Base-by-base conservation (phyloP, 2,329 filamentous ascomycete species). In the Biscogniauxia mediterranea region DNA sequence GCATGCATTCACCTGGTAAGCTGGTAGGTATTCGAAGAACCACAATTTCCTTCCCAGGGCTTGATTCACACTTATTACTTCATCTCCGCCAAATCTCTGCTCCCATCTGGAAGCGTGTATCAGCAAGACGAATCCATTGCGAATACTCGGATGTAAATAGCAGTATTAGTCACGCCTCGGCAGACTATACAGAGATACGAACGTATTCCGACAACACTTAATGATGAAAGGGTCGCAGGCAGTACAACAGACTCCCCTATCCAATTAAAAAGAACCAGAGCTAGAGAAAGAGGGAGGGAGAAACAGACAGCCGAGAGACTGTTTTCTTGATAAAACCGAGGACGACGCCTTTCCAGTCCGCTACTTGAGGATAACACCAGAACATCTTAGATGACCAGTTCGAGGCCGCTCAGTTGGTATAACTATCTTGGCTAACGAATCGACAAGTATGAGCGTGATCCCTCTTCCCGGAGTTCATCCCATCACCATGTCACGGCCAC, bases 401-500 rank as follows among this genome's bases (percentile, higher is more conserved):
- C 17, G 52, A 58, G 54, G n/a, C 19, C 19, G 25, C 59, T 61
- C 49, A 56, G 54, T 57, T 61, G 49, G 52, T 21, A 61, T 55
- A 76, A 79, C 75, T 62, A 70, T 75, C 49, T 76, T 77, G 55
- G 64, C 73, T 46, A 77, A 74, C 69, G 72, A 80, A 68, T 73
- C 75, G 63, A 77, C 80, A 71, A 78, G 76, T 64, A 73, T 73
- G 71, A 74, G 69, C 52, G 74, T 78, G 58, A 73, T 77, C 51
- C 75, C 78, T 61, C 75, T 80, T 61, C 71, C 79, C 32, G 77
- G 77, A 64, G 74, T 78, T 56, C 81, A 81, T 63, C 79, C 80
- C 28, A 75, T 82, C 62, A 76, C 79, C 73, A 89, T 92, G 83
- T 86, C 89, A 66, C 85, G 91, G 70, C 89, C 89, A 26, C 89